Evolutionary conservation across 2,329 filamentous ascomycete species (phyloP), one percentile per base, ranked within the genome.

Genomic region (Triangularia verruculosa): DNA sequence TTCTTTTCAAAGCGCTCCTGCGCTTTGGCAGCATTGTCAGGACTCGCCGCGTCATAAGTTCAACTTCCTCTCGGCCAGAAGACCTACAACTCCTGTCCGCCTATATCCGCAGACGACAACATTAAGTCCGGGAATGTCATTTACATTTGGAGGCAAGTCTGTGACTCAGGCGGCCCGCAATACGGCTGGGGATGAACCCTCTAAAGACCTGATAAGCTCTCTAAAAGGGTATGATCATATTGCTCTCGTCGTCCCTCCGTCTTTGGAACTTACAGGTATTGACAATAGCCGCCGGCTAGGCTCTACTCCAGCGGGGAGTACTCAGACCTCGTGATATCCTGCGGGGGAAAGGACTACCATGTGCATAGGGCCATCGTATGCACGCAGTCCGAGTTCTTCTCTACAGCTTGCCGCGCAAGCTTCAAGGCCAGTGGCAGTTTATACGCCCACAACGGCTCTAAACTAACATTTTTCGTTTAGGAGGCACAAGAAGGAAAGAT

Each of bases 401-500:
- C 57, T 47, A 3, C 32, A 59, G 39, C 57, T 59, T 59, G 57
- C 57, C 57, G 57, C 57, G 34, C 8, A 59, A 24, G 39, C 39
- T 51, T 59, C 32, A 59, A 59, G 57, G 57, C 22, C 17, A 59
- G 57, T 59, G 4, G 27, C 32, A 59, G 39, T 59, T 24, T 12
- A 59, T 27, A 59, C 11, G 17, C 57, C 27, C 15, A 15, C 20
- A 51, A 59, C 32, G 20, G 17, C 39, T 25, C 32, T 59, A 47
- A 59, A 20, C 39, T 59, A 47, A 59, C 24, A 32, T 47, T 47
- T 7, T 54, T 28, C 9, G 2, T 57, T 43, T 51, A 64, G 62
- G 59, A 61, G 62, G 20, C 59, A 61, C 54, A 59, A 59, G 59
- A 64, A 61, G 62, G 59, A 25, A 64, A 55, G 62, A 32, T 64